Percentiles rank a stretch among this genome's conserved stretches.
Evolutionary conservation across 805 yeast species (phyloP).

Genomic region (Yarrowia sp.): DNA sequence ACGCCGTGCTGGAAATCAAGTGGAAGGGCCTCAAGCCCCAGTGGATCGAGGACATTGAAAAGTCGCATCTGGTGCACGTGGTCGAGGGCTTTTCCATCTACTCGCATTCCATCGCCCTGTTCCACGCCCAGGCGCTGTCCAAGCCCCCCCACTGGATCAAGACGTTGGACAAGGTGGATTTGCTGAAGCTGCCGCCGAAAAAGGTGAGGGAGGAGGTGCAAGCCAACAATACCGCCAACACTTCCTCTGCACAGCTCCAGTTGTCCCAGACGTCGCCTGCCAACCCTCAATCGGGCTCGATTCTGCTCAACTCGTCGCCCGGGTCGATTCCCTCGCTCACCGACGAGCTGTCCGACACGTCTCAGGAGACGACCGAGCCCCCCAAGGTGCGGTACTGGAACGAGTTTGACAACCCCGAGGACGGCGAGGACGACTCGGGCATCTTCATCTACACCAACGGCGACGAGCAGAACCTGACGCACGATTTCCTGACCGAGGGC

Average conservation of each 20-base stretch:
- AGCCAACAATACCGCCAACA: background rate
- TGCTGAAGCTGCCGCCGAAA: constrained; percentile 50
- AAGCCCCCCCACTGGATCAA: constrained; percentile 54
- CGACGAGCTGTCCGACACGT: constrained; percentile 25
- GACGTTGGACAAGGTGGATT: constrained; percentile 51
- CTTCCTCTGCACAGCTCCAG: background rate
- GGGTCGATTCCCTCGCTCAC: constrained; percentile 24
- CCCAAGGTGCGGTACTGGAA: constrained; percentile 63
- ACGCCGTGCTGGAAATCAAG: constrained; percentile 58
- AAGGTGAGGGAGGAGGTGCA: constrained; percentile 5
- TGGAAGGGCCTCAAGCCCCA: constrained; percentile 54
- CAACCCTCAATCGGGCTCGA: constrained; percentile 1
- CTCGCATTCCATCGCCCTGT: constrained; percentile 50
- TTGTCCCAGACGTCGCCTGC: background rate
- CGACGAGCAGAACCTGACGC: constrained; percentile 45
- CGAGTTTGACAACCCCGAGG: constrained; percentile 70
- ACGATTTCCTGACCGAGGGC: constrained; percentile 45
- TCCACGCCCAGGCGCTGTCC: constrained; percentile 48
- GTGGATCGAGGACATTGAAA: constrained; percentile 52
- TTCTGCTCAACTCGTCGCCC: constrained; percentile 30
- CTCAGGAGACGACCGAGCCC: constrained; percentile 28
- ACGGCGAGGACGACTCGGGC: constrained; percentile 51
- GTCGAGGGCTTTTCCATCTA: constrained; percentile 55
- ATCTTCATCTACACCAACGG: constrained; percentile 52
- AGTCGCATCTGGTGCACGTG: constrained; percentile 58